A percentile compares a stretch with the other conserved stretches of the same genome.
phyloP scores from a whole-genome alignment of 2,329 filamentous ascomycete genomes.

The Dactylellina cionopaga region DNA sequence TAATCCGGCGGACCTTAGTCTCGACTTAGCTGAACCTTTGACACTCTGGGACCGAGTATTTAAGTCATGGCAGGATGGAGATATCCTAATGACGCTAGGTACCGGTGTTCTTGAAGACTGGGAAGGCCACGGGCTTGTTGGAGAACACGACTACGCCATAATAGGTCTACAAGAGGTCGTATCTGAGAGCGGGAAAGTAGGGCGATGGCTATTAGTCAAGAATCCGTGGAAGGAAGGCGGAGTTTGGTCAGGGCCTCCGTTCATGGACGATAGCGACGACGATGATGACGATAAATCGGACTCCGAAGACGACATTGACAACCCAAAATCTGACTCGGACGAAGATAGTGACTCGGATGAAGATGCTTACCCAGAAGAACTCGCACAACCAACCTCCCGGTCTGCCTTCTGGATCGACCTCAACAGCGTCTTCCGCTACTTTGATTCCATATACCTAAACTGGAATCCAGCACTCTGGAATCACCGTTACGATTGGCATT shows the following conservation, averaged over 20 bases:
- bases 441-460: slow-evolving; percentile 95
- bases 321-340: slow-evolving; percentile 21
- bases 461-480: slow-evolving; percentile 91
- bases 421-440: slow-evolving; percentile 87
- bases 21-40: slow-evolving; percentile 80
- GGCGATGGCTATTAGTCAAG: slow-evolving; percentile 81
- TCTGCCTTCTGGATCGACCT: slow-evolving; percentile 96
- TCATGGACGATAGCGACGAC: slow-evolving; percentile 51
- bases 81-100: slow-evolving; percentile 88
- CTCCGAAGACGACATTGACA: slow-evolving; percentile 29
- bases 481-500: slow-evolving; percentile 87
- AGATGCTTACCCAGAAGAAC: slow-evolving; percentile 58
- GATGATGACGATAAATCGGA: slow-evolving; percentile 43
- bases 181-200: slow-evolving; percentile 64
- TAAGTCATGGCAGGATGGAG: slow-evolving; percentile 76
- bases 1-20: slow-evolving; percentile 60
- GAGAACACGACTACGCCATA: slow-evolving; percentile 93
- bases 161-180: slow-evolving; percentile 74
- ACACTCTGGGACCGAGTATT: slow-evolving; percentile 81
- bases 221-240: slow-evolving; percentile 93
- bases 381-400: slow-evolving; percentile 63
- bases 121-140: slow-evolving; percentile 79
- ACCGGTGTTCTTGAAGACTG: slow-evolving; percentile 88
- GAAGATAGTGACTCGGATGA: slow-evolving; percentile 39
- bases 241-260: slow-evolving; percentile 71